Conservation (phyloP, 2,329 filamentous ascomycete species). For the Neonectria coccinea region DNA sequence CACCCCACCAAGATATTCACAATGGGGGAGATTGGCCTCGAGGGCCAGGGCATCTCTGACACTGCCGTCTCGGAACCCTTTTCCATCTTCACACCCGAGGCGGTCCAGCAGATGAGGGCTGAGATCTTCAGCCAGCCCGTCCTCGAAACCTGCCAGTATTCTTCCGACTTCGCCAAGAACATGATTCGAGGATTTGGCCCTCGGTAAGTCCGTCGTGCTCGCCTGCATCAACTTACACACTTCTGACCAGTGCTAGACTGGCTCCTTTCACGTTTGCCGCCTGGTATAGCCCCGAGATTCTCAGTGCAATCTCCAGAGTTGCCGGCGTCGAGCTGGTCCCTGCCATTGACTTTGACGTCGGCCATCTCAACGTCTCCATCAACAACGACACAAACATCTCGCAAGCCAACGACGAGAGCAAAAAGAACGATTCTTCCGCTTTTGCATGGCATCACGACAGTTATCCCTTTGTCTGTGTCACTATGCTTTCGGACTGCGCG, state of each 20-base stretch:
- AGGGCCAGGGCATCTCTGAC: constrained; percentile 68
- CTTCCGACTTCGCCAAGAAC: constrained; percentile 58
- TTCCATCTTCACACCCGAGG: constrained; percentile 70
- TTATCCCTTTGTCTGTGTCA: constrained; percentile 75
- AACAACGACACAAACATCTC: constrained; percentile 56
- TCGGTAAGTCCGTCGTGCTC: constrained; percentile 56
- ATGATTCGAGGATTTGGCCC: constrained; percentile 62
- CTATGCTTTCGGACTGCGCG: constrained; percentile 72
- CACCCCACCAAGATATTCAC: constrained; percentile 63
- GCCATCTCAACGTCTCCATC: constrained; percentile 64
- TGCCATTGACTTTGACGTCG: constrained; percentile 65
- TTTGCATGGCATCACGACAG: constrained; percentile 74
- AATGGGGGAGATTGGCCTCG: constrained; percentile 72
- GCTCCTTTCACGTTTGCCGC: constrained; percentile 73
- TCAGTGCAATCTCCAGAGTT: constrained; percentile 62
- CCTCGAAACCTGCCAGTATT: constrained; percentile 67
- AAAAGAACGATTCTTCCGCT: constrained; percentile 62
- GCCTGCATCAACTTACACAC: fast-evolving
- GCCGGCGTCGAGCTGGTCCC: constrained; percentile 67
- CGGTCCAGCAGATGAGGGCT: constrained; percentile 69
- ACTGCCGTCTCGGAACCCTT: constrained; percentile 75
- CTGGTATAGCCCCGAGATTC: constrained; percentile 57
- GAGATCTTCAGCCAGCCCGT: constrained; percentile 70
- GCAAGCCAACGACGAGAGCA: no score
- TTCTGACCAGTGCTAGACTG: constrained; percentile 44